Percentiles rank a stretch among this genome's conserved stretches.
phyloP scores from a whole-genome alignment of 305 asterid genomes.

The Coffea humblotiana region DNA sequence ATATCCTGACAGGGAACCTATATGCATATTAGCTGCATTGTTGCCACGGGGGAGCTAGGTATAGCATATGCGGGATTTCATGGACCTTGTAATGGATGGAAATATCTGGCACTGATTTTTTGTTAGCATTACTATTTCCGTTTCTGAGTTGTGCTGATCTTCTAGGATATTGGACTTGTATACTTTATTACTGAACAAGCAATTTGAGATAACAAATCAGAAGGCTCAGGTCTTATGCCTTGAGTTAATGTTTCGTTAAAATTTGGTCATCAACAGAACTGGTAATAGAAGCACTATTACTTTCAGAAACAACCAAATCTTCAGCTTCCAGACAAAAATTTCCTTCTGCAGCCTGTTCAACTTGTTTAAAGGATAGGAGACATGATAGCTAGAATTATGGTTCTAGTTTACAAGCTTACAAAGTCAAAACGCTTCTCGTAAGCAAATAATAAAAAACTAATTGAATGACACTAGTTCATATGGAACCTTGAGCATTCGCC shows the following conservation, averaged over 20 bases:
- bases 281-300: neutral
- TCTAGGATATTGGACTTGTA: neutral
- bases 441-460: neutral
- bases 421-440: neutral
- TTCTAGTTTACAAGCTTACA: neutral
- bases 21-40: neutral
- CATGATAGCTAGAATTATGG: neutral
- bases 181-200: neutral
- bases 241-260: neutral
- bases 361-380: neutral
- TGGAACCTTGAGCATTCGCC: neutral
- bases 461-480: neutral
- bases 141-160: neutral
- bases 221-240: neutral
- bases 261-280: neutral
- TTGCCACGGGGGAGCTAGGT: neutral
- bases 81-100: neutral
- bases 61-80: neutral
- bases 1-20: neutral
- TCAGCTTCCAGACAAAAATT: neutral
- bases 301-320: neutral
- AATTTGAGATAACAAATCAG: neutral
- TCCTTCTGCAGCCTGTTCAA: neutral
- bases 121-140: neutral
- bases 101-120: neutral